Base-by-base conservation (phyloP, 371 early-diverging fungal genomes). In the Entomophthora muscae region DNA sequence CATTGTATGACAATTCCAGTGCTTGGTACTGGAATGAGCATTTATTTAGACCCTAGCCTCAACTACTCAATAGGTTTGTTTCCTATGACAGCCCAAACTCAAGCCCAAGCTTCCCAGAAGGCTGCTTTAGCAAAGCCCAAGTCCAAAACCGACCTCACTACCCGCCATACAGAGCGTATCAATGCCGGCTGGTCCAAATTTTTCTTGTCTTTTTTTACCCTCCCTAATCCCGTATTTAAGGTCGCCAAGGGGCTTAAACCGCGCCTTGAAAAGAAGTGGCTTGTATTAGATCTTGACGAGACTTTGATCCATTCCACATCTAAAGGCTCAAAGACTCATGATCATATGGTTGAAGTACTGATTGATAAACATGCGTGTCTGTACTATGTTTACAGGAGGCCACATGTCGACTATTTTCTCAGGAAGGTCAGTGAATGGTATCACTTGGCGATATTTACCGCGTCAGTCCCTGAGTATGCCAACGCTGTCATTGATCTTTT, bases 371-470 rank as follows among this genome's bases (percentile, higher is more conserved):
- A 91, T 68, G 80, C 85, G 10, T 81, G 92, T 62, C 72, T 95
- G 13, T 96, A 96, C 70, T 93, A 93, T 72, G 94, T 97, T 0
- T 91, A 91, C 69, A 96, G 95, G 77, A 73, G 98, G 52, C 98
- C 98, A 2, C 88, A 93, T 74, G 91, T 89, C n/a, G 95, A 95
- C 65, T 82, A 84, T 61, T 95, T 95, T 76, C 70, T 97, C 69
- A 82, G 83, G 66, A 92, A 90, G 87, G 91, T 93, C 66, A 77
- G 83, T 66, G 86, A 93, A 69, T 95, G 95, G 96, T 98, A 94
- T 82, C 86, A 90, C 64, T 76, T 97, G n/a, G 91, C 95, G n/a
- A 86, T 98, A 23, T 98, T 92, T 75, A 98, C 98, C 0, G 98
- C 98, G 1, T 90, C 91, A 13, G 84, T 97, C 84, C 81, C 92